These are phyloP conservation scores for Exserohilum rostratum DNA, from an alignment of 2,329 filamentous ascomycete species.

Conservation along the genomic window DNA sequence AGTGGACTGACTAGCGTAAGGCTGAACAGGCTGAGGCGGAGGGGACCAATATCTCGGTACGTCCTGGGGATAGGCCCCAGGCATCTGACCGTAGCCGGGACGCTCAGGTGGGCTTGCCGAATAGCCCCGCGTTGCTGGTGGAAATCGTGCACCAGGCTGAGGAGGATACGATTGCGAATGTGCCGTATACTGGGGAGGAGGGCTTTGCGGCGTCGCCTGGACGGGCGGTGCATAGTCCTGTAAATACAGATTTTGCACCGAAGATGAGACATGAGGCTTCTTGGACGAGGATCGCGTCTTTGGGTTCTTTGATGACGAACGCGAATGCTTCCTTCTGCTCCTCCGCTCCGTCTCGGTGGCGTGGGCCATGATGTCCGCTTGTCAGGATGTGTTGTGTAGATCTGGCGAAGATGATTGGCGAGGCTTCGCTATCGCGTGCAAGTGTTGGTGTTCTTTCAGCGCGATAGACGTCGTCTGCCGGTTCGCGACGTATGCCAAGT, in stretches of 20 bases:
- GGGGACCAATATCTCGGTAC: slow-evolving; percentile 22
- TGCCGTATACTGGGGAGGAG: slow-evolving; percentile 13
- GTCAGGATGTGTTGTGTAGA: background rate
- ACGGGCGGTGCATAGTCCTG: slow-evolving; percentile 23
- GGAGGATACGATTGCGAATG: slow-evolving; percentile 11
- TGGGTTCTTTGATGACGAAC: slow-evolving; percentile 21
- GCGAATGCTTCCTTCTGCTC: slow-evolving; percentile 28
- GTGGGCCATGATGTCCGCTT: slow-evolving; percentile 20
- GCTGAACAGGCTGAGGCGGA: slow-evolving; percentile 19
- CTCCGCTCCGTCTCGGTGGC: slow-evolving; percentile 25
- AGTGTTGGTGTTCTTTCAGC: slow-evolving; percentile 16
- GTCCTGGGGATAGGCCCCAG: slow-evolving; percentile 24
- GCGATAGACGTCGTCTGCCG: slow-evolving; percentile 24
- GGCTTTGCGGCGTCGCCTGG: slow-evolving; percentile 13
- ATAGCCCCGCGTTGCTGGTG: slow-evolving; percentile 17
- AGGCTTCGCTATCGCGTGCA: slow-evolving; percentile 8
- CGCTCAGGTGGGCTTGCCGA: slow-evolving; percentile 22
- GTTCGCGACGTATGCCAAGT: slow-evolving; percentile 19
- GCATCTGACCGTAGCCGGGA: slow-evolving; percentile 28
- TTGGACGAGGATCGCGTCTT: slow-evolving; percentile 22
- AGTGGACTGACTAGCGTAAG: slow-evolving; percentile 28
- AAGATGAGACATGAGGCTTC: slow-evolving; percentile 19
- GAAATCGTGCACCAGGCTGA: slow-evolving; percentile 7
- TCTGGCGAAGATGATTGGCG: slow-evolving; percentile 2
- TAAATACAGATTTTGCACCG: slow-evolving; percentile 19